These are phyloP conservation scores for Xylariaceae sp. DNA, from an alignment of 2,329 filamentous ascomycete genomes.

Conservation along the genomic window DNA sequence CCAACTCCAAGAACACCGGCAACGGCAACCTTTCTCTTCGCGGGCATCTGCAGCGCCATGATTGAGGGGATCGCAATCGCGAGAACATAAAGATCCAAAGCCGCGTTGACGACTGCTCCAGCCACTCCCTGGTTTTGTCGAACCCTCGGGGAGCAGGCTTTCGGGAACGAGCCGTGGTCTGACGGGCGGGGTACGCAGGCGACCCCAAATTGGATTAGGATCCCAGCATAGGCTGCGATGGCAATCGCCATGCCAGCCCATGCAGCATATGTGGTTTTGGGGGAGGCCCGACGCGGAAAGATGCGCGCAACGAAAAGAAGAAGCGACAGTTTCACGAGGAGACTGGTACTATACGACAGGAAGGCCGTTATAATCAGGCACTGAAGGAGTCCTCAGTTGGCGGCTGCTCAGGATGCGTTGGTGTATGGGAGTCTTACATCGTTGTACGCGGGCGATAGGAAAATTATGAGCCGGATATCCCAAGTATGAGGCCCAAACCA, in stretches of 20 bases:
- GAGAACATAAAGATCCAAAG: neutral
- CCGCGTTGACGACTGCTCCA: neutral
- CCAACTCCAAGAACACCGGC: no score
- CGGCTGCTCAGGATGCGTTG: neutral
- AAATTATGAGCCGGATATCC: neutral
- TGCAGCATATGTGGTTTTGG: neutral
- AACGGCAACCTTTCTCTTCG: neutral
- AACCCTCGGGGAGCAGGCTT: neutral
- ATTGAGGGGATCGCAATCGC: neutral
- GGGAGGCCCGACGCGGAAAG: neutral
- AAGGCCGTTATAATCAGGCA: neutral
- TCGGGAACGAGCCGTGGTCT: neutral
- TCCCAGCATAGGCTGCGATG: neutral
- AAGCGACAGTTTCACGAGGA: neutral
- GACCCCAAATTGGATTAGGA: neutral
- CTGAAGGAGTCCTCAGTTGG: neutral
- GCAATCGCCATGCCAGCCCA: neutral
- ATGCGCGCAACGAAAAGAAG: neutral
- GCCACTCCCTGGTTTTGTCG: neutral
- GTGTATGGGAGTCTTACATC: neutral
- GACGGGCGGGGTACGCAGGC: neutral
- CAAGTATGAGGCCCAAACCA: slow-evolving; percentile 1
- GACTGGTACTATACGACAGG: neutral
- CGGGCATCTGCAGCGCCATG: neutral
- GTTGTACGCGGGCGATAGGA: neutral